A percentile compares a stretch with the other conserved stretches of the same genome.
phyloP scores from a whole-genome alignment of 306 rosid species.

The Pyrus betulifolia region DNA sequence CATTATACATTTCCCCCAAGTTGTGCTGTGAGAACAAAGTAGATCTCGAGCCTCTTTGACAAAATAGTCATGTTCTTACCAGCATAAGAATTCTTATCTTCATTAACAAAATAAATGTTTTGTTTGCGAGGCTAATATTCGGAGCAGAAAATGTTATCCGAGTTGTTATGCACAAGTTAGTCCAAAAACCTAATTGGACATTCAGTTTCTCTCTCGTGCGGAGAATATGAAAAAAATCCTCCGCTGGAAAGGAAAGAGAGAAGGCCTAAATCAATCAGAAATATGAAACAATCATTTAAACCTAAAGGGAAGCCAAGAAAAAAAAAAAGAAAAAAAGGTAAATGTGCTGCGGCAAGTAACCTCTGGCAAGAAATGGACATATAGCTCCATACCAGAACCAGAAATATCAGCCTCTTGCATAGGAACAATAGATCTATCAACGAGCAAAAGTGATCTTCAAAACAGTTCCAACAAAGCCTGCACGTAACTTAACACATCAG shows the following conservation, averaged over 20 bases:
- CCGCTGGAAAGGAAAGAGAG: slow-evolving; percentile 7
- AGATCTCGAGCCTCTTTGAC: no score
- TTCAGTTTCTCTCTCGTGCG: slow-evolving; percentile 16
- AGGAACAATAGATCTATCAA: slow-evolving; percentile 19
- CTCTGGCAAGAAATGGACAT: slow-evolving; percentile 5
- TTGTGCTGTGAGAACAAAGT: no score
- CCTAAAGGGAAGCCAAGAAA: slow-evolving; percentile 7
- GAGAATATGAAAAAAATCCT: slow-evolving; percentile 16
- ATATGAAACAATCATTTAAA: slow-evolving; percentile 24
- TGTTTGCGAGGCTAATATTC: background rate
- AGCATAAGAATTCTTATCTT: background rate
- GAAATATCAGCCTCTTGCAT: slow-evolving; percentile 17
- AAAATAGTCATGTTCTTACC: no score
- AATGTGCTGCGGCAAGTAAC: slow-evolving; percentile 13
- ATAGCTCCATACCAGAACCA: slow-evolving; percentile 14
- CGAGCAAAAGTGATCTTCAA: slow-evolving; percentile 24
- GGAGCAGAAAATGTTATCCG: background rate
- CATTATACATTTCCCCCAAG: no score
- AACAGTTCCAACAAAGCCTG: slow-evolving; percentile 22
- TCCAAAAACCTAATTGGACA: slow-evolving; percentile 5
- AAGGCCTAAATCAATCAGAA: slow-evolving; percentile 28
- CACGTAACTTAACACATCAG: slow-evolving; percentile 10
- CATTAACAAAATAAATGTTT: background rate
- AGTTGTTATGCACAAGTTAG: slow-evolving; percentile 10
- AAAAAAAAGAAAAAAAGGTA: background rate